Base-by-base conservation (phyloP, 306 rosid species). In the Quercus alba region DNA sequence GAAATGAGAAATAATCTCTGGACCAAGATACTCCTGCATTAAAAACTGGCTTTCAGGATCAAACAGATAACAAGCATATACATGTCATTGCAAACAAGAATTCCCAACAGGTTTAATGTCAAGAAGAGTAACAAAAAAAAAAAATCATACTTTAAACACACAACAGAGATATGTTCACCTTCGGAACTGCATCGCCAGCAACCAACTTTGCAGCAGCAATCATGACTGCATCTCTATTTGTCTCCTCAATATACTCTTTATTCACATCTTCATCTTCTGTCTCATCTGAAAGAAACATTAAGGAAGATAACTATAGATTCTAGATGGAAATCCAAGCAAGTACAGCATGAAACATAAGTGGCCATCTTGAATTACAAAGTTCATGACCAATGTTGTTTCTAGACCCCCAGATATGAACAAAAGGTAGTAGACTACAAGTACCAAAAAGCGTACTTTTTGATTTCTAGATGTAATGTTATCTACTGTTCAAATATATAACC, bases 1-100 rank as follows among this genome's bases (percentile, higher is more conserved):
- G 78, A 84, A 91, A 83, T 88, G 94, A 77, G 98, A 95, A 80
- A 93, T 83, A 76, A 95, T 90, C 81, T 89, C 97, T 18, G 98
- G 84, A 82, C 93, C 97, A 78, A 93, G 98, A 84, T 85, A 91
- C 54, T 89, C 98, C 99, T 93, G 91, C 91, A 89, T 62, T 56
- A 63, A 66, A 58, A 55, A 81, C 56, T 71, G 73, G 76, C 75
- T 63, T 67, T 77, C 26, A 68, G 56, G 66, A 76, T 78, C 61
- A 70, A 33, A 79, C 26, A 67, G 9, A 75, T 64, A 73, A 49
- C 19, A n/a, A 23, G 4, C 73, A 77, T 51, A 17, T 21, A 20
- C 19, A 35, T 3, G 30, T 63, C 3, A 63, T 28, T 19, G 72
- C 9, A 0, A 7, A 68, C 5, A 64, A 28, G 51, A 35, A 56